Evolutionary conservation across 75 land plant species (phyloP).

Genomic region (Pinus tabuliformis): DNA sequence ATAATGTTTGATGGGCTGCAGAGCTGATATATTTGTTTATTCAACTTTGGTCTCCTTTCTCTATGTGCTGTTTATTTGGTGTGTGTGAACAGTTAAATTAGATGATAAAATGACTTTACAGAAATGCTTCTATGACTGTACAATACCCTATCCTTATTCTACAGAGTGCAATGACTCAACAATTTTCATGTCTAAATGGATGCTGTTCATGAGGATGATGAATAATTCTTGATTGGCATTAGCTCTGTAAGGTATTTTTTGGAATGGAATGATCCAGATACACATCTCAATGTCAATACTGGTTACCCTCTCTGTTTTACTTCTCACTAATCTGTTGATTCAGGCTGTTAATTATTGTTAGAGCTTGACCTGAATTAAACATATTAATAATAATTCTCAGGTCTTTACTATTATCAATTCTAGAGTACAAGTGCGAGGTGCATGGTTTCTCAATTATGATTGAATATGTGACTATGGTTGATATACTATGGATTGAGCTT

Average conservation of each 20-base stretch:
- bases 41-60: too few species aligned
- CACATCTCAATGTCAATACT: neutral
- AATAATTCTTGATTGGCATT: neutral
- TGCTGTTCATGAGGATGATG: neutral
- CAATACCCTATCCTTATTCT: too few species aligned
- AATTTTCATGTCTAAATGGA: neutral
- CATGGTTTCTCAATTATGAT: neutral
- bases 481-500: neutral
- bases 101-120: too few species aligned
- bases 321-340: neutral
- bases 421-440: neutral
- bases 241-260: neutral
- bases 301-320: slow-evolving; percentile 5
- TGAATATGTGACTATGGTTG: neutral
- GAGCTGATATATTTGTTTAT: too few species aligned
- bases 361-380: neutral
- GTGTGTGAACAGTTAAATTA: too few species aligned
- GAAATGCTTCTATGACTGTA: too few species aligned
- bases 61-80: too few species aligned
- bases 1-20: neutral
- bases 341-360: neutral
- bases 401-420: neutral
- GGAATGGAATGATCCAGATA: neutral
- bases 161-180: neutral
- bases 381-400: too few species aligned